Evolutionary conservation across 148 eudicot genomes (phyloP).

Genomic region (Chenopodium berlandieri): DNA sequence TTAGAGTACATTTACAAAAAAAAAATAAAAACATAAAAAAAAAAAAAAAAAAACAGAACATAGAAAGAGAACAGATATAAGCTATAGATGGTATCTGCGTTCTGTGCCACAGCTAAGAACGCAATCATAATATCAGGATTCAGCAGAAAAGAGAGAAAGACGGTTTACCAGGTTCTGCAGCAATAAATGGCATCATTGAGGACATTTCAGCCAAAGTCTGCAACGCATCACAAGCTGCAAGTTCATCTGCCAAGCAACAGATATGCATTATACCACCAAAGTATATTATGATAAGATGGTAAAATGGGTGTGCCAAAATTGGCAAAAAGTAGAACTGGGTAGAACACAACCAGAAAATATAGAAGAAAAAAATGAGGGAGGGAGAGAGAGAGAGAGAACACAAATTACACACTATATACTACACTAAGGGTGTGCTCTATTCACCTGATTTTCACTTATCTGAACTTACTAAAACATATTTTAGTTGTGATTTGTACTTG

Average conservation of each 20-base stretch:
- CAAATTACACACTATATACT: too few relatives aligned
- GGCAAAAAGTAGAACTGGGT: too few relatives aligned
- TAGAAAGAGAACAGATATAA: too few relatives aligned
- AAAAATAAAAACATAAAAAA: not conserved
- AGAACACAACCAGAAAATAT: too few relatives aligned
- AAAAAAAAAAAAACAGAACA: not conserved
- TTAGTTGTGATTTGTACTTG: too few relatives aligned
- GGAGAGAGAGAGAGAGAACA: too few relatives aligned
- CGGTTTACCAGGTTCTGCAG: slow-evolving; percentile 33
- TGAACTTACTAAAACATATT: too few relatives aligned
- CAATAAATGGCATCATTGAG: slow-evolving; percentile 30
- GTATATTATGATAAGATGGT: too few relatives aligned
- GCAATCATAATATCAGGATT: not conserved
- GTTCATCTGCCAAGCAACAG: slow-evolving; percentile 33
- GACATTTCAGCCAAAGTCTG: slow-evolving; percentile 44
- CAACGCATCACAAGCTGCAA: slow-evolving; percentile 38
- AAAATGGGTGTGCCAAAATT: too few relatives aligned
- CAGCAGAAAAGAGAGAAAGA: not conserved
- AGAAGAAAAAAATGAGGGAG: too few relatives aligned
- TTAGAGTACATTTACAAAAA: not conserved
- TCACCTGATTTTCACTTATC: too few relatives aligned
- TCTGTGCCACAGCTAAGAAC: not conserved
- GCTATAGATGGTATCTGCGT: not conserved
- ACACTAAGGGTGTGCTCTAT: too few relatives aligned
- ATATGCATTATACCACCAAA: not conserved